Conservation (phyloP, 371 early-diverging fungal species). For the Lichtheimia ramosa region DNA sequence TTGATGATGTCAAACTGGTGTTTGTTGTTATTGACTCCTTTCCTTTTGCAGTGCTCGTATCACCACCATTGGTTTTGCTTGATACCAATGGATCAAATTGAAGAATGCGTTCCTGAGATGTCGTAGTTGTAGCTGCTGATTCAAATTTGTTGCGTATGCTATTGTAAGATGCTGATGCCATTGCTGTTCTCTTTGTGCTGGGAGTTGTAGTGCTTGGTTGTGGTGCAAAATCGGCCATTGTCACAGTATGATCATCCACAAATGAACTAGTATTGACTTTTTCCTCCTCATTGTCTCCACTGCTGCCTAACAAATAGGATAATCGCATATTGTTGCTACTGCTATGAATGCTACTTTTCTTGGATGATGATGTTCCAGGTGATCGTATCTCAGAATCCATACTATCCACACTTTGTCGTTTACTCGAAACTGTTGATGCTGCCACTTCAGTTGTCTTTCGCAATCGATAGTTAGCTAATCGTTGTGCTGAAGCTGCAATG, state of each 20-base stretch:
- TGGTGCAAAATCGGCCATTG: too few relatives aligned
- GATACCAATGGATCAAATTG: conserved; percentile 16
- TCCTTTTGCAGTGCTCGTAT: too few relatives aligned
- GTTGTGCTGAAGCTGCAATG: conserved; percentile 49
- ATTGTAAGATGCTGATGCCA: conserved; percentile 3
- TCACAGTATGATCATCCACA: not conserved
- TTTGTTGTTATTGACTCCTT: too few relatives aligned
- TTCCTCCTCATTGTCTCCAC: too few relatives aligned
- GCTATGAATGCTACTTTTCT: not conserved
- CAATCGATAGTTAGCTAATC: conserved; percentile 39
- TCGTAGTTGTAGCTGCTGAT: not conserved
- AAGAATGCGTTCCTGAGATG: not conserved
- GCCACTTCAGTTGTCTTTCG: conserved; percentile 6
- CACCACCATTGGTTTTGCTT: not conserved
- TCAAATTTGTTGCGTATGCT: conserved; percentile 16
- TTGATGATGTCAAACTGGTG: not conserved
- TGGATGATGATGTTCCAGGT: too few relatives aligned
- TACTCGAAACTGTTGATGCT: too few relatives aligned
- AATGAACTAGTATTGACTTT: not conserved
- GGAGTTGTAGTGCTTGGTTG: too few relatives aligned
- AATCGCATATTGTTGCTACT: not conserved
- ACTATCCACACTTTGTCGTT: too few relatives aligned
- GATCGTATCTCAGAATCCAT: too few relatives aligned
- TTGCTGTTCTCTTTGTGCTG: too few relatives aligned
- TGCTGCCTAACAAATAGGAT: not conserved